Conservation (phyloP, 2,329 filamentous ascomycete genomes). For the Passalora sequoiae region DNA sequence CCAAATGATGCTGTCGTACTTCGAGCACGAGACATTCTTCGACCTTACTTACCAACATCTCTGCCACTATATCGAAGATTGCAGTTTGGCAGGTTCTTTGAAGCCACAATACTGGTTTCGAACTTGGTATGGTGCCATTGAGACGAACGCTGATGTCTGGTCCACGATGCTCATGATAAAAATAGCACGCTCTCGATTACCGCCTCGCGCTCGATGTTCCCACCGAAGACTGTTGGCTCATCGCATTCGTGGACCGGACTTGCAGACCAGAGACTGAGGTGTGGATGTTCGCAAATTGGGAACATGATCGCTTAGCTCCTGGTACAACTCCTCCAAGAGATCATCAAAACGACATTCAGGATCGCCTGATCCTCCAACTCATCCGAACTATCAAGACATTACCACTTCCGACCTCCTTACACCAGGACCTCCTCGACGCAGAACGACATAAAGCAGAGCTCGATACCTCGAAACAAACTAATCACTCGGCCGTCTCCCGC, state of each 20-base stretch:
- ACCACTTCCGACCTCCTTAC: conserved; percentile 9
- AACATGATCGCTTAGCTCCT: too few species aligned
- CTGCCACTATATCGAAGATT: conserved; percentile 59
- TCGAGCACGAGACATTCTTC: conserved; percentile 46
- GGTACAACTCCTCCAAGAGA: not conserved
- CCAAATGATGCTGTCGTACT: conserved; percentile 1
- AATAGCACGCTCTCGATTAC: not conserved
- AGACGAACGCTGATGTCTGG: conserved; percentile 21
- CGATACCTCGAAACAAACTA: not conserved
- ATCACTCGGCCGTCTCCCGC: conserved; percentile 13
- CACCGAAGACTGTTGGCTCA: conserved; percentile 39
- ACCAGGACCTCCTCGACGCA: conserved; percentile 13
- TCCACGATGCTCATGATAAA: not conserved
- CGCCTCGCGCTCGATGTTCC: not conserved
- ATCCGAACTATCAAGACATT: conserved; percentile 12
- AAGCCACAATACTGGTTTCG: conserved; percentile 42
- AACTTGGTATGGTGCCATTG: conserved; percentile 13
- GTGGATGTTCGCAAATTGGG: conserved; percentile 52
- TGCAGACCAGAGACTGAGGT: conserved; percentile 59
- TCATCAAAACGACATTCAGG: conserved; percentile 1
- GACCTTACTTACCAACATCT: conserved; percentile 52
- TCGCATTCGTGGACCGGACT: conserved; percentile 58
- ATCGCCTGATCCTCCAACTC: conserved; percentile 16
- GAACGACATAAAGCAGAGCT: not conserved
- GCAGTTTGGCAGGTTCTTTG: conserved; percentile 49